These are phyloP conservation scores for Plicaturopsis crispa DNA, from an alignment of 768 basidiomycete genomes.

Conservation along the genomic window DNA sequence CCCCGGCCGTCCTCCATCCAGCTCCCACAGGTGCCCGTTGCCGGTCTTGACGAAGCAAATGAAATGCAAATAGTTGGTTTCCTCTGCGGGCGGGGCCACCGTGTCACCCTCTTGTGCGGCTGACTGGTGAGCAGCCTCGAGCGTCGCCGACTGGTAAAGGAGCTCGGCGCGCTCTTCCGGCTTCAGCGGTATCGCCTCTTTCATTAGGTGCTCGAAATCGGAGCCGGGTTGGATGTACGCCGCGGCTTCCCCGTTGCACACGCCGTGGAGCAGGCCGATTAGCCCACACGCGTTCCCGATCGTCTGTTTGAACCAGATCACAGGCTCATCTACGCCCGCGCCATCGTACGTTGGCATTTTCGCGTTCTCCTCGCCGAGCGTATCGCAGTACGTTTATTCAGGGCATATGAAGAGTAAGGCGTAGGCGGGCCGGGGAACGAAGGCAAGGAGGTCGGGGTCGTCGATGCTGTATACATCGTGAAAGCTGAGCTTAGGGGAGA, in stretches of 20 bases:
- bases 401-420: slow-evolving; percentile 26
- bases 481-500: slow-evolving; percentile 18
- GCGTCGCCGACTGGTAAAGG: slow-evolving; percentile 19
- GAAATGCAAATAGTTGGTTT: slow-evolving; percentile 24
- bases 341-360: slow-evolving; percentile 18
- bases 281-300: slow-evolving; percentile 31
- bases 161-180: slow-evolving; percentile 21
- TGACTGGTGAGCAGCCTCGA: slow-evolving; percentile 21
- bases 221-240: slow-evolving; percentile 16
- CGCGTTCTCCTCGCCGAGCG: slow-evolving; percentile 14
- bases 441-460: slow-evolving; percentile 22
- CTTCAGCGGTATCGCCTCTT: slow-evolving; percentile 14
- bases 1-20: slow-evolving; percentile 26
- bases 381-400: slow-evolving; percentile 13
- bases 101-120: slow-evolving; percentile 24
- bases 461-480: slow-evolving; percentile 27
- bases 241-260: slow-evolving; percentile 19
- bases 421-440: slow-evolving; percentile 22
- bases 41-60: slow-evolving; percentile 23
- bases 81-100: slow-evolving; percentile 21
- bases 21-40: slow-evolving; percentile 19
- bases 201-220: slow-evolving; percentile 17
- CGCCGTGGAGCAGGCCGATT: slow-evolving; percentile 26
- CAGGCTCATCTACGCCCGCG: slow-evolving; percentile 21
- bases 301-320: slow-evolving; percentile 30